Base-by-base conservation (phyloP, 768 basidiomycete species). In the Termitomyces sp. region DNA sequence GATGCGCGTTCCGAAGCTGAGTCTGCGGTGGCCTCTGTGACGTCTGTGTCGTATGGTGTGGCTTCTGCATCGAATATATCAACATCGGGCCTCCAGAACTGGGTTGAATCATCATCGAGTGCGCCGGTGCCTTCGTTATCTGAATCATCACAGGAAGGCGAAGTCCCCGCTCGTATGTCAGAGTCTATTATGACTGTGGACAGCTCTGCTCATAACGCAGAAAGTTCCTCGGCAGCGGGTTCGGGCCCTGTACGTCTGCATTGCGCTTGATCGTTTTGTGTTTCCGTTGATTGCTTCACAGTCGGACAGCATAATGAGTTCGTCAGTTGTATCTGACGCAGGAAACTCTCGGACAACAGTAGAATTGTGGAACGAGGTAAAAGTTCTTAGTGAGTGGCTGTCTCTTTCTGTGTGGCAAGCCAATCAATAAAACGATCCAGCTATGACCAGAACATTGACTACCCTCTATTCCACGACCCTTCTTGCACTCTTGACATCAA, bases 291-390 rank as follows among this genome's bases (percentile, higher is more conserved):
- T 6, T 28, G 47, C 14, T 28, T 24, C 6, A 22, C 46, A 77
- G 73, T 69, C 75, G 13, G 71, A 75, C 32, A 74, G 75, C 56
- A 53, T 66, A 22, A 64, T 62, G 38, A 74, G 73, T 24, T 66
- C 71, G 4, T 72, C 70, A 8, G 58, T 69, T 4, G 44, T 62
- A 4, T 70, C 73, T 2, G 70, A 72, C 10, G 60, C 67, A 14
- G 65, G 66, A 16, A 72, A 73, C 26, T 76, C 71, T 36, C 72
- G 81, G 60, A 85, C 81, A n/a, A 94, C 88, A 68, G 82, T 80
- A 1, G 88, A 95, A 65, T 75, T 98, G 7, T 98, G 96, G 96
- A 86, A 86, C 57, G 93, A 97, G 71, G 81, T 97, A 38, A 98
- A 97, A 70, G 82, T 94, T 38, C 83, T 95, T 33, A 86, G 92